Conservation (phyloP, 2,329 filamentous ascomycete genomes). For the Apiospora pterosperma region DNA sequence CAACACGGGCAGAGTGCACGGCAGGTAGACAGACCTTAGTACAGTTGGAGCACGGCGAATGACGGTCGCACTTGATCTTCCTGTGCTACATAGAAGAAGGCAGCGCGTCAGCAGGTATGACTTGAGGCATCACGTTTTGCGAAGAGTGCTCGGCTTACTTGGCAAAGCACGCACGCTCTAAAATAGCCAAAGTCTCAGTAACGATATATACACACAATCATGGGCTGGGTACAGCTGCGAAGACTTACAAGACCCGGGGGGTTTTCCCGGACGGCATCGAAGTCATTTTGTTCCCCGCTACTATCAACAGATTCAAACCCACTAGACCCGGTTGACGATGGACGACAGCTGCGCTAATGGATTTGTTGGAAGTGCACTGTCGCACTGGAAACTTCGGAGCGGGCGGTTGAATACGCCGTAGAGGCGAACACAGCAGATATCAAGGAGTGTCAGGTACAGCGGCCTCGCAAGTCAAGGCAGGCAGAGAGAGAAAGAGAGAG, state of each 20-base stretch:
- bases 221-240: neutral
- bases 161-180: slow-evolving; percentile 20
- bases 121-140: neutral
- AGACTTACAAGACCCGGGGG: slow-evolving; percentile 22
- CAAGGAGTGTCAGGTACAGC: neutral
- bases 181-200: neutral
- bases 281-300: slow-evolving; percentile 12
- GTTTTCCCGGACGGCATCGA: slow-evolving; percentile 22
- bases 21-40: slow-evolving; percentile 43
- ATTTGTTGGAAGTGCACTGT: neutral
- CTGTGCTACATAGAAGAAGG: slow-evolving; percentile 23
- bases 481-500: neutral
- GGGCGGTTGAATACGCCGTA: neutral
- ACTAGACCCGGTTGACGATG: neutral
- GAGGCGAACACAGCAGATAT: neutral
- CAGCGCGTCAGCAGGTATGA: neutral
- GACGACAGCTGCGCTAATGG: neutral
- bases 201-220: neutral
- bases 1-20: neutral
- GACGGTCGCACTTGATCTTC: slow-evolving; percentile 61
- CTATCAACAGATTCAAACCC: neutral
- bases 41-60: slow-evolving; percentile 57
- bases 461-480: neutral
- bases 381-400: neutral
- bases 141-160: slow-evolving; percentile 2